Base-by-base conservation (phyloP, 129 eudicot species). In the Helichrysum umbraculigerum region DNA sequence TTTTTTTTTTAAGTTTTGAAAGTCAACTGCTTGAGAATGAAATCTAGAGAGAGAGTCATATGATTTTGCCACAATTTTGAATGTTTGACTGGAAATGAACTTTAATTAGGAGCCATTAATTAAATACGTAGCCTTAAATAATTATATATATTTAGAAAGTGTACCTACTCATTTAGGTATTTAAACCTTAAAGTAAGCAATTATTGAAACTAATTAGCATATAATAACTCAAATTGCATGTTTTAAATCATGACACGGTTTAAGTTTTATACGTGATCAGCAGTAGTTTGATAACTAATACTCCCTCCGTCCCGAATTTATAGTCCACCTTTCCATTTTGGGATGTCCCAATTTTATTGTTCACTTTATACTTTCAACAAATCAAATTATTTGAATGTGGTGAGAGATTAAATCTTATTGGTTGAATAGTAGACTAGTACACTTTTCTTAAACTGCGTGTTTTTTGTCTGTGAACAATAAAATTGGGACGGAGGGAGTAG, bases 1-100 rank as follows among this genome's bases (percentile, higher is more conserved):
- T 25, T 25, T 25, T 25, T 25, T 25, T 25, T 25, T 75, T 62
- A 11, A 14, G 14, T 59, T 47, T 52, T 62, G 52, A 82, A 74
- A 69, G 86, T 78, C 86, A 83, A 83, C 83, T 50, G 54, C 60
- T 78, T 64, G 77, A 71, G 20, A 70, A 44, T 14, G 52, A 44
- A 44, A 44, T 44, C 52, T 44, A 44, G 17, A 44, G 34, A 32
- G 34, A 32, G 34, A 44, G 52, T 44, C 4, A 14, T 44, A 11
- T 14, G 52, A 44, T 14, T 44, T 44, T 44, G 17, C 52, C 0
- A 44, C 52, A 44, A 44, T 5, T 44, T 44, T 3, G 52, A 44
- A 44, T 44, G 52, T 44, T 44, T 47, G 54, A 47, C 54, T 47
- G 54, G 15, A 14, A 12, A 12, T 12, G 54, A 47, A 47, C 54